Evolutionary conservation across 306 rosid species (phyloP).

Genomic region (Trifolium dubium): DNA sequence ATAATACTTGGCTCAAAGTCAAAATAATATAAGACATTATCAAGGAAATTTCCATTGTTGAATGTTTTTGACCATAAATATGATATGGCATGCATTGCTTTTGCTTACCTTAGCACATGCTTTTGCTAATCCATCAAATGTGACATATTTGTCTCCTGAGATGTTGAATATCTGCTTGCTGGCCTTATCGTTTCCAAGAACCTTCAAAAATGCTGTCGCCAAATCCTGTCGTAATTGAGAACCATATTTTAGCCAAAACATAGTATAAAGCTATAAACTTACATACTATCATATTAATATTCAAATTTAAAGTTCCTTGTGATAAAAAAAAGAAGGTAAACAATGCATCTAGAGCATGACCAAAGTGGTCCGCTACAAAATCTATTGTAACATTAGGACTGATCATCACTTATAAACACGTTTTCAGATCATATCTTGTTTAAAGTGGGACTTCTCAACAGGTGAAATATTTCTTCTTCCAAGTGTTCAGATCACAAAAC

Average conservation of each 20-base stretch:
- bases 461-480: neutral
- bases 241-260: conserved; percentile 33
- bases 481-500: neutral
- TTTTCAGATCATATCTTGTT: too few species aligned
- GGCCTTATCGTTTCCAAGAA: conserved; percentile 88
- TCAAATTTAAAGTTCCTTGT: neutral
- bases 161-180: conserved; percentile 93
- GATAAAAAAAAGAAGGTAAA: neutral
- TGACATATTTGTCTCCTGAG: conserved; percentile 87
- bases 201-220: conserved; percentile 78
- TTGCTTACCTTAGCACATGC: conserved; percentile 90
- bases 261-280: neutral
- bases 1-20: neutral
- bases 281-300: neutral
- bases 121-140: conserved; percentile 92
- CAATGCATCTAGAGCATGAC: neutral
- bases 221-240: conserved; percentile 66
- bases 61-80: neutral
- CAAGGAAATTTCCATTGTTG: neutral
- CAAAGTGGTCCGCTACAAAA: neutral
- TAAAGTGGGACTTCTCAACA: too few species aligned
- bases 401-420: too few species aligned
- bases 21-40: conserved; percentile 1
- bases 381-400: neutral
- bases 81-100: conserved; percentile 14